These are phyloP conservation scores for Rhinocladiella similis DNA, from an alignment of 2,329 filamentous ascomycete species.

Conservation along the genomic window DNA sequence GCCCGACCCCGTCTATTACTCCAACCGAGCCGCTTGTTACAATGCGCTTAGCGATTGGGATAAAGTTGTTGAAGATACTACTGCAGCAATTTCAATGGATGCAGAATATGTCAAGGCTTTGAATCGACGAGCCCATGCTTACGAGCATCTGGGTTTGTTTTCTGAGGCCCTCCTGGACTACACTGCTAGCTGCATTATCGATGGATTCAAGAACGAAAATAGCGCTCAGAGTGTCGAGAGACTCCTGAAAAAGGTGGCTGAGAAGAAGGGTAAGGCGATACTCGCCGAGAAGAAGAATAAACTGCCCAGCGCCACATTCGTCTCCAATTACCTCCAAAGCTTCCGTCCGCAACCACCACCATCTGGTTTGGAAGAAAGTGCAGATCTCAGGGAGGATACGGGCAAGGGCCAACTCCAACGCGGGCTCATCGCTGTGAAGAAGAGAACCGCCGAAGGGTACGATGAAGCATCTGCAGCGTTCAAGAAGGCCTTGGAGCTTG, in stretches of 20 bases:
- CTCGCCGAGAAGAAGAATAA: slow-evolving; percentile 77
- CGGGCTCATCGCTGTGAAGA: slow-evolving; percentile 76
- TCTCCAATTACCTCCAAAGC: slow-evolving; percentile 98
- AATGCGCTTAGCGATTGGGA: slow-evolving; percentile 92
- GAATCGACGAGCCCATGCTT: slow-evolving; percentile 93
- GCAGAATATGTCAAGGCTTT: slow-evolving; percentile 96
- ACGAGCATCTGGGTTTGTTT: slow-evolving; percentile 87
- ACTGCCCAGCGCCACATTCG: slow-evolving; percentile 92
- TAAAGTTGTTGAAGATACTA: slow-evolving; percentile 95
- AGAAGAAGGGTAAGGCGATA: slow-evolving; percentile 89
- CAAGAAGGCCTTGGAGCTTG: slow-evolving; percentile 80
- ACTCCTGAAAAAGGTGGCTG: slow-evolving; percentile 93
- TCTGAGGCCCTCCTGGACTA: slow-evolving; percentile 96
- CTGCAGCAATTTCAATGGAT: slow-evolving; percentile 88
- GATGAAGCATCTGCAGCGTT: slow-evolving; percentile 84
- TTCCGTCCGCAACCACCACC: slow-evolving; percentile 84
- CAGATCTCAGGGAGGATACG: slow-evolving; percentile 73
- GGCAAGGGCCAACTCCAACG: slow-evolving; percentile 84
- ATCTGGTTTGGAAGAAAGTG: slow-evolving; percentile 75
- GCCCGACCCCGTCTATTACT: slow-evolving; percentile 97
- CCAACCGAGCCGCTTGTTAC: slow-evolving; percentile 96
- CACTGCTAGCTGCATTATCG: slow-evolving; percentile 98
- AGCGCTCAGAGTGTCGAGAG: slow-evolving; percentile 90
- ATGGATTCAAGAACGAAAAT: slow-evolving; percentile 88
- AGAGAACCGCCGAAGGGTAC: slow-evolving; percentile 88